phyloP scores from a whole-genome alignment of 306 rosid genomes.

The Lupinus albus region DNA sequence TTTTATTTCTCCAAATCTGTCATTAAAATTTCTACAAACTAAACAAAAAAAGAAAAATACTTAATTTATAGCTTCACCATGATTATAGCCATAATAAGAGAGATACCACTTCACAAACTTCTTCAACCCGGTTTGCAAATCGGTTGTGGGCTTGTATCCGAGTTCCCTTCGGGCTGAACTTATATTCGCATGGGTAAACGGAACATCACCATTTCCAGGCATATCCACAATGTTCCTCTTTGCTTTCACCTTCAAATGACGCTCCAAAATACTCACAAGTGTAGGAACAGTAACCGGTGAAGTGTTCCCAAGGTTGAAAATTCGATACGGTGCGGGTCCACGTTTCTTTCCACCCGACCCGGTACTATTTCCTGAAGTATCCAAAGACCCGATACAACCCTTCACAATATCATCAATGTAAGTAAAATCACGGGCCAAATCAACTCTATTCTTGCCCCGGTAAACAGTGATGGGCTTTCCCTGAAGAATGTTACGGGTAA shows the following conservation, averaged over 20 bases:
- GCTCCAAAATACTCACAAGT: constrained; percentile 69
- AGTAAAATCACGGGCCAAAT: constrained; percentile 81
- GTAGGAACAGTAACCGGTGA: constrained; percentile 87
- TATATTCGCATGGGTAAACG: constrained; percentile 81
- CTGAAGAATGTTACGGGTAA: constrained; percentile 74
- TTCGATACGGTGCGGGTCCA: constrained; percentile 71
- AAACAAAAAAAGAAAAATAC: neutral
- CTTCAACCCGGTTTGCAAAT: constrained; percentile 86
- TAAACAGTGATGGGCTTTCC: constrained; percentile 84
- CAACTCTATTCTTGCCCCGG: constrained; percentile 74
- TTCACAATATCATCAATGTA: constrained; percentile 84
- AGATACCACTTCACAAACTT: constrained; percentile 90
- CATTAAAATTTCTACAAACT: constrained; percentile 40
- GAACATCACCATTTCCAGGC: constrained; percentile 98
- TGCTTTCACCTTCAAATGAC: constrained; percentile 78
- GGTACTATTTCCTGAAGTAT: constrained; percentile 70
- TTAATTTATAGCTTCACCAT: constrained; percentile 64
- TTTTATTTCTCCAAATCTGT: neutral
- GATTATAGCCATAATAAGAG: constrained; percentile 78
- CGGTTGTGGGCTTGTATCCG: constrained; percentile 88
- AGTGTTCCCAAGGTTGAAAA: constrained; percentile 81
- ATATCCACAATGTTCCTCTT: constrained; percentile 77
- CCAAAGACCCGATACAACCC: constrained; percentile 80
- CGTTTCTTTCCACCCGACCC: constrained; percentile 85
- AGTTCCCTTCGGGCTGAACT: constrained; percentile 65